Evolutionary conservation across 2,329 filamentous ascomycete genomes (phyloP), one percentile per base, ranked within the genome.

Genomic region (Coniella vitis): DNA sequence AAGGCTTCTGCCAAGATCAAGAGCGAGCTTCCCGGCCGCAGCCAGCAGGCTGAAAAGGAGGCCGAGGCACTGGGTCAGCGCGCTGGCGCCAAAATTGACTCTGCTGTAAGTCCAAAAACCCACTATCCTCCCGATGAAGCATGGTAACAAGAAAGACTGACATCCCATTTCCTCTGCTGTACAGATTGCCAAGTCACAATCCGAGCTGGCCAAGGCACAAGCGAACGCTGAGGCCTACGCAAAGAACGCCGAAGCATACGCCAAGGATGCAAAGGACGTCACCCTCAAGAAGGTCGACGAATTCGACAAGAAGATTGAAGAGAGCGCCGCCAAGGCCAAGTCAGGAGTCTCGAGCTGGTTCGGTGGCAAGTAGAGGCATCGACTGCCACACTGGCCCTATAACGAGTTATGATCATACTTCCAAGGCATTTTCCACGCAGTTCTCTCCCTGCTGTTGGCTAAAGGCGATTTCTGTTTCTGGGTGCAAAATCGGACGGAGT

Each of bases 291-390:
- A 89, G 61, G 81, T 93, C 45, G 85, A 96, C 68, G 80, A 85
- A 65, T 84, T 90, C 60, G 90, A 95, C 70, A 79, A 81, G 60
- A 90, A 82, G 57, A 84, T 95, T 45, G 86, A 90, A 72, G 74
- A 87, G 56, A 82, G 83, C 56, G 81, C 89, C 4, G 69, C 82
- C 45, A 86, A 95, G 73, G 86, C 89, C 38, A 95, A 95, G 81
- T 80, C 82, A 60, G 85, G 86, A 55, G 68, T 95, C 60, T 87
- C 85, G 37, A 79, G 86, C 65, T 96, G 90, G 90, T 95, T 96
- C 61, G 84, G 89, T 49, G 77, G 78, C 54, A 79, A 78, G 63
- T 70, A 64, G 58, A 16, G 4, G 10, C 32, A 9, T 7, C 16
- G 3, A 10, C n/a, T 3, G 14, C 12, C 20, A 31, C 20, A n/a